Conservation (phyloP, 2,329 filamentous ascomycete species). For the Hirsutella thompsonii region DNA sequence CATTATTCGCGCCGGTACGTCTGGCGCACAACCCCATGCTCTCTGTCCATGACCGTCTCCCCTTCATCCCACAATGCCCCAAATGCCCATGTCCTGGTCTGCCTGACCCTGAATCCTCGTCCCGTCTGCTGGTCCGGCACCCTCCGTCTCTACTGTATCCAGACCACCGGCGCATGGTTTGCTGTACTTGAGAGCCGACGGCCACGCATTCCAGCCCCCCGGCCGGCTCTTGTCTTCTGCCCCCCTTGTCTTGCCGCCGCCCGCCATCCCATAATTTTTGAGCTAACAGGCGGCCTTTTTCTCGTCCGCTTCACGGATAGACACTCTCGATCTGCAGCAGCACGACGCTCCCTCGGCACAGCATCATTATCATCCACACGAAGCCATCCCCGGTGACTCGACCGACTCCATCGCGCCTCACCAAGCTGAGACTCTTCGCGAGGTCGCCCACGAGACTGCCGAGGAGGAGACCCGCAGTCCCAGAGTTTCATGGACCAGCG, state of each 20-base stretch:
- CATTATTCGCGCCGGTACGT: conserved; percentile 49
- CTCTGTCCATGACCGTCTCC: conserved; percentile 1
- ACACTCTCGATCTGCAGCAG: conserved; percentile 91
- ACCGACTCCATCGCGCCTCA: conserved; percentile 54
- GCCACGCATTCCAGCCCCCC: conserved; percentile 1
- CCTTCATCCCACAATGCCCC: conserved; percentile 6
- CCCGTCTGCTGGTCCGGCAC: neutral
- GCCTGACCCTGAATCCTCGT: conserved; percentile 6
- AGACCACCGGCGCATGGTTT: neutral
- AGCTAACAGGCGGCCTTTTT: conserved; percentile 2
- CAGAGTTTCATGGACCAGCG: conserved; percentile 39
- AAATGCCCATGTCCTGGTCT: neutral
- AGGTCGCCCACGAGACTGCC: conserved; percentile 63
- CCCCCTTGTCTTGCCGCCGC: neutral
- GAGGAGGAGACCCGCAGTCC: conserved; percentile 58
- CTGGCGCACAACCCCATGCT: conserved; percentile 7
- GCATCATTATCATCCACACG: conserved; percentile 44
- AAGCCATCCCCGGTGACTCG: conserved; percentile 29
- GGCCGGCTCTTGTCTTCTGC: neutral
- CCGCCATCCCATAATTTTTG: conserved; percentile 3
- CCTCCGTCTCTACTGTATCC: neutral
- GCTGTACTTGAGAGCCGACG: neutral
- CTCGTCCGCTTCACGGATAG: conserved; percentile 27
- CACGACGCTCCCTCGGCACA: conserved; percentile 71
- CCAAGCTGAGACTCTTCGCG: conserved; percentile 73